A percentile compares a stretch with the other conserved stretches of the same genome.
phyloP scores from a whole-genome alignment of 139 green algal genomes.

The Pleodorina starrii region DNA sequence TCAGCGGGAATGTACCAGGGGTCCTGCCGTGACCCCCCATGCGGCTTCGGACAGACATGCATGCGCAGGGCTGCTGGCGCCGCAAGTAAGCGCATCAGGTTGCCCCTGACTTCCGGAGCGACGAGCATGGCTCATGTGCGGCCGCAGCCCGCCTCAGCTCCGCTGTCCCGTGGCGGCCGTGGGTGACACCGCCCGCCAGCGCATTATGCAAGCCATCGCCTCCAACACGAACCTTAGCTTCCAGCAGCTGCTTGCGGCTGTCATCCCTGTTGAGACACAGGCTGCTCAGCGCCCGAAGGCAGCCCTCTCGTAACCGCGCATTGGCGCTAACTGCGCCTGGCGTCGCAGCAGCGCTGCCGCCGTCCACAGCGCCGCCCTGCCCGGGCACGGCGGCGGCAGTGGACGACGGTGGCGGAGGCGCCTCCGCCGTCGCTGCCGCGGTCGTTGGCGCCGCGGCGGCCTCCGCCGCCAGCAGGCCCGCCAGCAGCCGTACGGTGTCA shows the following conservation, averaged over 20 bases:
- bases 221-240: constrained; percentile 54
- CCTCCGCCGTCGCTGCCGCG: not conserved
- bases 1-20: too few relatives aligned
- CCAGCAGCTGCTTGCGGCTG: constrained; percentile 77
- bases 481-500: constrained; percentile 70
- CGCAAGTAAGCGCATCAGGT: too few relatives aligned
- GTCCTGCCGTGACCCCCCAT: too few relatives aligned
- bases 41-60: too few relatives aligned
- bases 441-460: not conserved
- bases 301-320: constrained; percentile 61
- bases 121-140: too few relatives aligned
- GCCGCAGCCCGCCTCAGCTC: too few relatives aligned
- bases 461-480: constrained; percentile 60
- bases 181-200: too few relatives aligned
- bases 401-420: not conserved
- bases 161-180: too few relatives aligned
- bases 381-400: not conserved
- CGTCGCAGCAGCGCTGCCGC: not conserved
- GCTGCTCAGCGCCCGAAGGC: constrained; percentile 74
- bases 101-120: too few relatives aligned
- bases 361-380: not conserved
- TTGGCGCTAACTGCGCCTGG: too few relatives aligned
- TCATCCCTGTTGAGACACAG: constrained; percentile 76
- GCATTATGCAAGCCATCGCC: too few relatives aligned
- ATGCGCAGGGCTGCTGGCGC: too few relatives aligned